Base-by-base conservation (phyloP, 1,284 basidiomycete genomes). In the Marasmius oreades region DNA sequence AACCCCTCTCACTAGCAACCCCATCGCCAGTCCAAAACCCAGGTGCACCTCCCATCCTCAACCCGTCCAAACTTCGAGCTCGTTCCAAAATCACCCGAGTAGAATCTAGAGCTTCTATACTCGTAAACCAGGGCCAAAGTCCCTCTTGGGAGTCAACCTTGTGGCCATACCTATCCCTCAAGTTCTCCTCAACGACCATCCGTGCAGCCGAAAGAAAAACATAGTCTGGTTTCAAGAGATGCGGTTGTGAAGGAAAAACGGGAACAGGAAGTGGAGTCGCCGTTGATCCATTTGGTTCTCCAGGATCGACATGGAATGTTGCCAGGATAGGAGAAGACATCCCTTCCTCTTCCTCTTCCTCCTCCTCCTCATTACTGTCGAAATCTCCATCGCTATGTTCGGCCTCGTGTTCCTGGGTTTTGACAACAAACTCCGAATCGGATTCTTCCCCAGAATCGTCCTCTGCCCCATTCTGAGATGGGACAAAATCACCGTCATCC, bases 11-110 rank as follows among this genome's bases (percentile, higher is more conserved):
- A 23, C 6, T 55, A 14, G n/a, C 7, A 18, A 50, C 47, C 46
- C 16, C 61, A 43, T 59, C 65, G 5, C 61, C 62, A 34, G 65
- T 53, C 78, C 78, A 78, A 53, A 75, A 78, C 0, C 69, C 72
- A 3, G 78, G 78, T 5, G 73, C 72, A 43, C 76, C 73, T 2
- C 80, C 79, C 55, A 79, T 65, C 36, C 81, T 67, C 20, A 72
- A 62, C 0, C 77, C 73, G 12, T 81, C 76, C 11, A 82, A 62
- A n/a, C 69, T 4, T 46, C 39, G 16, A 37, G 36, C 14, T 24
- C 46, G 6, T 31, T 55, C 51, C 22, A 59, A 23, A 11, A 59
- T 50, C n/a, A 51, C 53, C 22, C 57, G 45, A 8, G 54, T 55
- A 20, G 50, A 34, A 10, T 53, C 36, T 6, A 59, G 33, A 3